Percentiles rank a stretch among this genome's conserved stretches.
These are phyloP conservation scores for Xylaria sp. DNA, from an alignment of 495 filamentous ascomycete genomes.

Conservation along the genomic window DNA sequence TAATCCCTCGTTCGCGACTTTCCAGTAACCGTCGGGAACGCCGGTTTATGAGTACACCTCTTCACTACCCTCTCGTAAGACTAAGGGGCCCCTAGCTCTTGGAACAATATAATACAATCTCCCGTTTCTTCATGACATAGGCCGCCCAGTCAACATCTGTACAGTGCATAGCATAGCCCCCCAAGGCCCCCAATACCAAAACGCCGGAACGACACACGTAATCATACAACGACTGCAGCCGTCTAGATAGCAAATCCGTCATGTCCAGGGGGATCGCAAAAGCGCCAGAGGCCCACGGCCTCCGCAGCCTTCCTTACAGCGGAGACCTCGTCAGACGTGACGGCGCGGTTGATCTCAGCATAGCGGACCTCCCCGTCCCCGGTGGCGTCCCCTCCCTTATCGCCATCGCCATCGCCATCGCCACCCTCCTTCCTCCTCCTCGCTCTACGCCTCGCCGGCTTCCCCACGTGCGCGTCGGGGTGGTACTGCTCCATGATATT, in stretches of 20 bases:
- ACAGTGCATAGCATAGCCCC: too few species aligned
- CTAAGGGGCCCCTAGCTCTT: too few species aligned
- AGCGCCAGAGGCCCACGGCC: constrained; percentile 74
- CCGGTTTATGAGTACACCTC: too few species aligned
- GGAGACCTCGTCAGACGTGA: constrained; percentile 66
- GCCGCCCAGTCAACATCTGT: neutral
- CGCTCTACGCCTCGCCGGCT: constrained; percentile 52
- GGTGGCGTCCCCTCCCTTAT: too few species aligned
- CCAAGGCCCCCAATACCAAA: neutral
- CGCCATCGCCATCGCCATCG: constrained; percentile 28
- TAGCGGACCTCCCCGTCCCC: constrained; percentile 64
- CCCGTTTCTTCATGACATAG: neutral
- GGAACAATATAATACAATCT: neutral
- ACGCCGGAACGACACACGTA: neutral
- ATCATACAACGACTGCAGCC: neutral
- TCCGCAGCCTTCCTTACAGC: constrained; percentile 68
- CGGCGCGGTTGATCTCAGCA: constrained; percentile 76
- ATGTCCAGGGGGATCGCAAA: constrained; percentile 72
- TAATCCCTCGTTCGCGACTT: too few species aligned
- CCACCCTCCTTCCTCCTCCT: constrained; percentile 31
- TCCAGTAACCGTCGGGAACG: too few species aligned
- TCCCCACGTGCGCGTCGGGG: constrained; percentile 78
- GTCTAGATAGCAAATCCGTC: constrained; percentile 70
- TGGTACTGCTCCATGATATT: constrained; percentile 83
- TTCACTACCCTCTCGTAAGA: too few species aligned